Evolutionary conservation across 225 moss, liverwort and hornwort species (phyloP).

Genomic region (Straminergon stramineum): DNA sequence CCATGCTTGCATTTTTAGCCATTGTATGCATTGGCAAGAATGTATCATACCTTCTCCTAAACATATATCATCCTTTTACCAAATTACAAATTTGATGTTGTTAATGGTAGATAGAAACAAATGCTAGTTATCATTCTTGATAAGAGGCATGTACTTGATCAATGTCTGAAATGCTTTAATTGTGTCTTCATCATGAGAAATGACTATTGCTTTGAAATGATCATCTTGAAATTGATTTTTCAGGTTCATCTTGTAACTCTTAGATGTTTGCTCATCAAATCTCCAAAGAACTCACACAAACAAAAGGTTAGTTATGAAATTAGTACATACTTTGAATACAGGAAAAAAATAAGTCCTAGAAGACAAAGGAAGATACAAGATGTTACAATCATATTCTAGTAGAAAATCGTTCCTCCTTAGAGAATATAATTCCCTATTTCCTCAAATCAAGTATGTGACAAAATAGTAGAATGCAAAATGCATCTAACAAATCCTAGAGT

Average conservation of each 20-base stretch:
- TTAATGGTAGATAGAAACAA: not conserved
- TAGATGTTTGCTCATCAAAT: not conserved
- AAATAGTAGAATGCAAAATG: too few species aligned
- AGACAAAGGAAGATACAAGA: not conserved
- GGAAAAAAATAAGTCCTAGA: not conserved
- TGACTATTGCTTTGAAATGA: not conserved
- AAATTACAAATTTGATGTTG: accelerated
- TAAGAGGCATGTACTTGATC: not conserved
- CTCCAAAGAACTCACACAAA: not conserved
- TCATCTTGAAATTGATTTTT: not conserved
- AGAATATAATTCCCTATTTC: not conserved
- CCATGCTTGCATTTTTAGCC: too few species aligned
- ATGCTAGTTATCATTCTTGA: not conserved
- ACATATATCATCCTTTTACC: not conserved
- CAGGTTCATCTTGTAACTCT: not conserved
- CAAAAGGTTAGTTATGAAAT: not conserved
- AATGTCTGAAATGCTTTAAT: not conserved
- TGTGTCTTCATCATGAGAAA: not conserved
- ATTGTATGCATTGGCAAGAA: not conserved
- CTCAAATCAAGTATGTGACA: too few species aligned
- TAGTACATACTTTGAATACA: not conserved
- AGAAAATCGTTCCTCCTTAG: not conserved
- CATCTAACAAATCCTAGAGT: too few species aligned
- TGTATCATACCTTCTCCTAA: not conserved
- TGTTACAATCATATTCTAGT: not conserved